These are phyloP conservation scores for Globisporangium spinosum DNA, from an alignment of 352 stramenopile genomes.

Conservation along the genomic window DNA sequence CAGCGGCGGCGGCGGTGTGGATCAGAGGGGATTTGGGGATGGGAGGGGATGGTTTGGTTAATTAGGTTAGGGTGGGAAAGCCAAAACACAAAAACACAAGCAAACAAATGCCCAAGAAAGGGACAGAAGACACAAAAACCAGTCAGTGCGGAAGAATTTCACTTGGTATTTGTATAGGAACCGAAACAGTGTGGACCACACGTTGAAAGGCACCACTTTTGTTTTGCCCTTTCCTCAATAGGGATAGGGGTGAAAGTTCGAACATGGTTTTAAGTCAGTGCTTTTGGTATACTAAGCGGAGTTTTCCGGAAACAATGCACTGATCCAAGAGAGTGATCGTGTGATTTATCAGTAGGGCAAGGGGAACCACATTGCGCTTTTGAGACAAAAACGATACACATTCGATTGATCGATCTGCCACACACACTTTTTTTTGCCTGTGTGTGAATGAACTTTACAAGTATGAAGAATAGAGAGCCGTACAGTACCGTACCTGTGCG, in stretches of 20 bases:
- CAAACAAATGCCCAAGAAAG: neutral
- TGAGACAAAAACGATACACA: neutral
- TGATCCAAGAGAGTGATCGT: neutral
- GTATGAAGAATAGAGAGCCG: neutral
- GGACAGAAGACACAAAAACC: neutral
- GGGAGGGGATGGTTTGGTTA: neutral
- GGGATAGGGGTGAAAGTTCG: neutral
- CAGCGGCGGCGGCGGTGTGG: neutral
- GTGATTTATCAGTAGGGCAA: neutral
- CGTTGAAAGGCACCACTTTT: neutral
- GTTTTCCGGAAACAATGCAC: neutral
- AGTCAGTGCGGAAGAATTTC: neutral
- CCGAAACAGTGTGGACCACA: neutral
- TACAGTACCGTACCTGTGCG: neutral
- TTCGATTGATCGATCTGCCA: neutral
- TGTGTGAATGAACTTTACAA: neutral
- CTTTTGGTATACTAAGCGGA: neutral
- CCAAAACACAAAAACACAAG: neutral
- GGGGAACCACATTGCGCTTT: neutral
- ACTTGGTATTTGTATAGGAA: neutral
- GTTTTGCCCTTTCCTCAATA: neutral
- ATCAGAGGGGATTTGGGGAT: neutral
- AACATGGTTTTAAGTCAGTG: neutral
- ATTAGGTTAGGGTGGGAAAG: neutral
- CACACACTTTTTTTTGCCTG: neutral